Evolutionary conservation across 441 rosid species (phyloP), one percentile per base, ranked within the genome.

Genomic region (Gossypium davidsonii): DNA sequence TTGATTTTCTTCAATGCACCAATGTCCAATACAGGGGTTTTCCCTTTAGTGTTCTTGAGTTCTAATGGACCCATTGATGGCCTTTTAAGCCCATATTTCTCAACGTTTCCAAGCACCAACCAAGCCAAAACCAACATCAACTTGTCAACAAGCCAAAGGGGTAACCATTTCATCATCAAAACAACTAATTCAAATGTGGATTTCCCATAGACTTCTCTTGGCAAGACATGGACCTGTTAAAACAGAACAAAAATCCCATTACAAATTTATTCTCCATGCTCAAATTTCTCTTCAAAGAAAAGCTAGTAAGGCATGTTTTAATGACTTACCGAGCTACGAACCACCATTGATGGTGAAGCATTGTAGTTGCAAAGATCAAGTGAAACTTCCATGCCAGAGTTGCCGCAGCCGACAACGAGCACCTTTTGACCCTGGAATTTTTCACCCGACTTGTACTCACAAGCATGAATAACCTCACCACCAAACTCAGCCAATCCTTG

Each of bases 11-110:
- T 83, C 53, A 90, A 20, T 21, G 93, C 87, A 59, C 98, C 98
- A 65, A 87, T 83, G 78, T 90, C 98, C 76, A 92, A 80, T 1
- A 92, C 96, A 42, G 94, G 98, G 55, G 96, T 90, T 56, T 92
- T 90, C 23, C 96, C 98, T 59, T 57, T 44, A 0, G 78, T 74
- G 72, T 87, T 85, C 78, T 92, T 92, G 7, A 88, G 87, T 79
- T 80, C 75, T 80, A 92, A 3, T 9, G 98, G 96, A 15, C 98
- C 98, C 79, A 80, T 78, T 14, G 72, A 60, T 1, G 91, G 93
- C 80, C 88, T 69, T 75, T 80, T 85, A 10, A 89, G 75, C 23
- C 93, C 91, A 64, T 75, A 73, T n/a, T 73, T 84, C 59, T 80
- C 86, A 14, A 68, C 65, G 80, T 80, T 83, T 34, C 93, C 89